Percentiles rank a stretch among this genome's conserved stretches.
phyloP scores from a whole-genome alignment of 345 rosid genomes.

The Melaleuca quinquenervia region DNA sequence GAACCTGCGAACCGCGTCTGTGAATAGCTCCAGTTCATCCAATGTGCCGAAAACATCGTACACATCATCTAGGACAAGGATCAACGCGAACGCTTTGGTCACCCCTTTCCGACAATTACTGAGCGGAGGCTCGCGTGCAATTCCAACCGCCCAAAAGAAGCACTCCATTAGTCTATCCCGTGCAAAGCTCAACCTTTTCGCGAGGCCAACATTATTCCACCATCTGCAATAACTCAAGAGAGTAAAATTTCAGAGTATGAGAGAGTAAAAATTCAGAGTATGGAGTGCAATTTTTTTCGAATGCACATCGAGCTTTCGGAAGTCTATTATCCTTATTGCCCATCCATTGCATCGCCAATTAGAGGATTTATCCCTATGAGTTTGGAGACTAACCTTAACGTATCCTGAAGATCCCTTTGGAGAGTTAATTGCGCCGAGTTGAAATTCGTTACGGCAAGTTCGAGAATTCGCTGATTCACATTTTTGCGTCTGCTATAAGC shows the following conservation, averaged over 20 bases:
- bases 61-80: slow-evolving; percentile 29
- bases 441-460: slow-evolving; percentile 33
- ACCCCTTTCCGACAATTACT: slow-evolving; percentile 9
- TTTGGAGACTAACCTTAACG: not conserved
- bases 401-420: slow-evolving; percentile 19
- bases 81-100: slow-evolving; percentile 21
- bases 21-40: slow-evolving; percentile 28
- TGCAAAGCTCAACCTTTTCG: slow-evolving; percentile 20
- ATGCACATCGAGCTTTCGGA: not conserved
- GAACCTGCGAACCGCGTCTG: slow-evolving; percentile 22
- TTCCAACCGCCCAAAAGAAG: slow-evolving; percentile 31
- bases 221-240: slow-evolving; percentile 9
- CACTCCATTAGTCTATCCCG: slow-evolving; percentile 42
- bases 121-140: slow-evolving; percentile 14
- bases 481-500: not conserved
- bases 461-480: slow-evolving; percentile 4
- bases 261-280: not conserved
- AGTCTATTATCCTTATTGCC: not conserved
- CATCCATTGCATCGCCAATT: not conserved
- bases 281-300: not conserved
- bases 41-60: slow-evolving; percentile 30
- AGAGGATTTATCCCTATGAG: not conserved
- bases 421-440: slow-evolving; percentile 22
- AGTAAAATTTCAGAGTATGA: not conserved
- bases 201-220: slow-evolving; percentile 22